Evolutionary conservation across 768 basidiomycete species (phyloP), one percentile per base, ranked within the genome.

Genomic region (Clitopilus passeckerianus): DNA sequence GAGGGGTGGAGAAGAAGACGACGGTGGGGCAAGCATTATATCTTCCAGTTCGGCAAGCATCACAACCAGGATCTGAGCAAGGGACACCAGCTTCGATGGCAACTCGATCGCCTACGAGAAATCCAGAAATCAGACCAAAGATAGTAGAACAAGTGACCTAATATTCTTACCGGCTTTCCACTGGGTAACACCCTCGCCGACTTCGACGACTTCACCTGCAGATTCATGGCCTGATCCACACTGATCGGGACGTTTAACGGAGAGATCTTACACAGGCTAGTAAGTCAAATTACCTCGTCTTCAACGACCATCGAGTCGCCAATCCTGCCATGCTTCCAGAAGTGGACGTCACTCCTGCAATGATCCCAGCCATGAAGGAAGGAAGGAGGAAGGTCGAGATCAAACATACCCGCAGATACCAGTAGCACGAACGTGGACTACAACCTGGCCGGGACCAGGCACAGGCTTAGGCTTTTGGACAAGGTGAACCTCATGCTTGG

Each of bases 171-270:
- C 85, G 60, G 71, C 70, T 76, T 85, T 85, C 85, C 86, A 86
- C 58, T 84, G 77, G 0, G 80, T 81, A 20, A 86, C 86, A n/a
- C 83, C 85, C 65, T 85, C 82, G 16, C 86, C 86, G 12, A 86
- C 76, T 67, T 86, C 84, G 33, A 82, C 74, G 18, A 88, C 79
- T 67, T 87, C 83, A 22, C 86, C 86, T 34, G 86, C 86, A 57
- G 86, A 87, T 69, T 88, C 87, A 60, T 88, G 86, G 30, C 86
- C 86, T 46, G 85, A 84, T 34, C 86, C 86, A 59, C 86, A 86
- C 85, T 87, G 44, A 9, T 54, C 30, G 23, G 44, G 18, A 53
- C 53, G 23, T 50, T 41, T 16, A 53, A 22, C 24, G 54, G 24
- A 50, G 37, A 18, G 16, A 24, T 24, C 22, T 9, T 1, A 2